Conservation (phyloP, 345 rosid genomes). For the Linum usitatissimum region DNA sequence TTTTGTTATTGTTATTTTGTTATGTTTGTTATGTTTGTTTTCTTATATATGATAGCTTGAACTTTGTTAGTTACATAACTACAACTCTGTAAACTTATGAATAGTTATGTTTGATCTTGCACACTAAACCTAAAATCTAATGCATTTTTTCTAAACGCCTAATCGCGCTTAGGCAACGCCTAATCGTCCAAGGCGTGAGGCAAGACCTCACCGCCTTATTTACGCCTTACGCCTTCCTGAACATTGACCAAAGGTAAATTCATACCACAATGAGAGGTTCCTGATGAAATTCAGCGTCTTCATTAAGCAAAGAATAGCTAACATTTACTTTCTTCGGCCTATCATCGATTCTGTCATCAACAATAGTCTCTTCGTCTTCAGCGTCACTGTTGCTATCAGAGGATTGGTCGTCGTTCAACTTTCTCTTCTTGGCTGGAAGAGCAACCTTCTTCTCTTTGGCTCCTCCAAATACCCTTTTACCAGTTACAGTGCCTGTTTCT, state of each 20-base stretch:
- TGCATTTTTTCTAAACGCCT: too few relatives aligned
- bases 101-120: too few relatives aligned
- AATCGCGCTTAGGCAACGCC: too few relatives aligned
- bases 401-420: conserved; percentile 30
- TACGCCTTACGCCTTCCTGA: too few relatives aligned
- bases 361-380: conserved; percentile 29
- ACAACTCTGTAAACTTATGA: too few relatives aligned
- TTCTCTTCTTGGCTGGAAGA: conserved; percentile 24
- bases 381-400: conserved; percentile 52
- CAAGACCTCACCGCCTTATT: too few relatives aligned
- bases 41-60: too few relatives aligned
- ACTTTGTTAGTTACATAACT: too few relatives aligned
- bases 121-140: too few relatives aligned
- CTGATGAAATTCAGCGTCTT: conserved; percentile 26
- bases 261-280: conserved; percentile 40
- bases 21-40: too few relatives aligned
- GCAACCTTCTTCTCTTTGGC: conserved; percentile 29
- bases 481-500: conserved; percentile 29
- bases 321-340: conserved; percentile 20
- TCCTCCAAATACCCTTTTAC: conserved; percentile 76
- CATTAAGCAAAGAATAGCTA: conserved; percentile 25
- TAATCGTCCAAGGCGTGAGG: too few relatives aligned
- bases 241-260: neutral
- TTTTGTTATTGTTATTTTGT: too few relatives aligned
- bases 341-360: conserved; percentile 19